These are phyloP conservation scores for Oryza officinalis DNA, from an alignment of 176 grass and related monocot genomes.

Conservation along the genomic window DNA sequence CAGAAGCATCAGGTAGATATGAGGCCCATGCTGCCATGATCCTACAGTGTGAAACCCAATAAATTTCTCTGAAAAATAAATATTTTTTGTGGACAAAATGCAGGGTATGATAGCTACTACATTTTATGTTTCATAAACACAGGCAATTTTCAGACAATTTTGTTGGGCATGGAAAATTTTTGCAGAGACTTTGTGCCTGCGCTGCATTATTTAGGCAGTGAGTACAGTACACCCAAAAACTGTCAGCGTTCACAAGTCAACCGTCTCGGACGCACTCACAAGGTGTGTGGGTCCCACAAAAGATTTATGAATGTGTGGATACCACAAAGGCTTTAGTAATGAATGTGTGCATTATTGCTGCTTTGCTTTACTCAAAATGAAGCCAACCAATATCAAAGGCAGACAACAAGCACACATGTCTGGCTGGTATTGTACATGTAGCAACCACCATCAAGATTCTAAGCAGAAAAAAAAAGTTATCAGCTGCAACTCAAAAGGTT, in stretches of 20 bases:
- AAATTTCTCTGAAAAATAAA: background rate
- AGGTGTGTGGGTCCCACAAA: background rate
- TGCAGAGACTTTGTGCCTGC: background rate
- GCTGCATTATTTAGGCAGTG: background rate
- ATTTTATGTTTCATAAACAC: background rate
- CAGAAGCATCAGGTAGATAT: background rate
- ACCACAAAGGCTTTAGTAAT: background rate
- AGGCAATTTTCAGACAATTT: background rate
- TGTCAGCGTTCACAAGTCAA: background rate
- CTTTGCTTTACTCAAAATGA: background rate
- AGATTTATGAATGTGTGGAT: background rate
- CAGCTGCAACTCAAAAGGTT: background rate
- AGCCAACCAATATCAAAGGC: background rate
- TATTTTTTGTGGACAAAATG: background rate
- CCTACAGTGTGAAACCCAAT: background rate
- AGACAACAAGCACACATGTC: background rate
- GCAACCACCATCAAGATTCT: background rate
- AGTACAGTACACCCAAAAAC: background rate
- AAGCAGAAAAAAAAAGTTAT: background rate
- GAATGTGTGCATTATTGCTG: constrained; percentile 22
- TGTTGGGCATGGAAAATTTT: background rate
- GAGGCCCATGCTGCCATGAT: background rate
- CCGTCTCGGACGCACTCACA: background rate
- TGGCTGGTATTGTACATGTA: background rate
- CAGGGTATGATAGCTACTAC: background rate